Base-by-base conservation (phyloP, 2,329 filamentous ascomycete genomes). In the Harringtonia aguacate region DNA sequence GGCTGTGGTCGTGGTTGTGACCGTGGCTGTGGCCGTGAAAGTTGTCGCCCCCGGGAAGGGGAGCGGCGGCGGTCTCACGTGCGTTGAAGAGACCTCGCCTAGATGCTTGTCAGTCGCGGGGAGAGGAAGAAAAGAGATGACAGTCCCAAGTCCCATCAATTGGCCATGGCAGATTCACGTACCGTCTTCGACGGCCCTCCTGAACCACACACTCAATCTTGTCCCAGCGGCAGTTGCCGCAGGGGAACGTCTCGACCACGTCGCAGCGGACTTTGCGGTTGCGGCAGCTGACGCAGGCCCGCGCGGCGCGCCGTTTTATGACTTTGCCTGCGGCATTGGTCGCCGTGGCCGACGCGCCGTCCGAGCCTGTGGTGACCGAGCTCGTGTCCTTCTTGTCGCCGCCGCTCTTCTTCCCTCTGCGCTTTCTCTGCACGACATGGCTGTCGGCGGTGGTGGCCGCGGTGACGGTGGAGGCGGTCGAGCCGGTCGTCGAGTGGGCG, bases 211-310 rank as follows among this genome's bases (percentile, higher is more conserved):
- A 88, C 59, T 86, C 80, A 46, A 87, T 81, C 58, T 84, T 80
- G 61, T 87, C 84, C 67, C 84, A 77, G 50, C 85, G 73, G 65
- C 87, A 94, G 63, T 94, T 94, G 45, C 85, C 88, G 62, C 87
- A 94, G 2, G 87, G 87, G 36, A 82, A 82, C 39, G 84, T 83
- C 62, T 94, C 87, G 47, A 92, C 87, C 45, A 95, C 88, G 67
- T 95, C 89, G 68, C 89, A 95, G 46, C 89, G 79, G 35, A 95
- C 89, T 62, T 95, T 95, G 58, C 89, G 80, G 46, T 84, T 81
- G 55, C 89, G 77, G 64, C 89, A 95, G 55, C 84, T 87, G 50
- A 87, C 86, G 61, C 89, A 95, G 17, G 89, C 89, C 54, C 90
- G 85, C 10, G 88, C 87, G n/a, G 89, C 88, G 58, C 89, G 77